A percentile compares a stretch with the other conserved stretches of the same genome.
phyloP scores from a whole-genome alignment of 495 filamentous ascomycete species.

The Annulohypoxylon moriforme region DNA sequence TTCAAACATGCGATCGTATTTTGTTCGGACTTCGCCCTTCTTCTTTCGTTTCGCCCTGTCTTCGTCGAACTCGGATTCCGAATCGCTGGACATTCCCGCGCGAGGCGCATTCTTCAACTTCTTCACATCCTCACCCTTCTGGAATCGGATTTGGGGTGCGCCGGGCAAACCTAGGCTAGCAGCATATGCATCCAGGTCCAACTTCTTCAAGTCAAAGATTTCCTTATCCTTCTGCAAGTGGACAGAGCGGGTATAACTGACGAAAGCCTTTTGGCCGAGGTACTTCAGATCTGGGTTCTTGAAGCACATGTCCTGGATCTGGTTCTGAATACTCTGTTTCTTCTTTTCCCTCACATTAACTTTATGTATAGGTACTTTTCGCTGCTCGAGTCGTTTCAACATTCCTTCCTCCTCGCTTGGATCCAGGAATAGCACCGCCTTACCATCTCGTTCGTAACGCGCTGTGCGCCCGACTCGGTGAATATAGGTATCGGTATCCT shows the following conservation, averaged over 20 bases:
- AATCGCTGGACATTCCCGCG: constrained; percentile 64
- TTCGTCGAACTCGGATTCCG: constrained; percentile 60
- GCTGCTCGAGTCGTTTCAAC: constrained; percentile 81
- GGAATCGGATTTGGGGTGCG: constrained; percentile 88
- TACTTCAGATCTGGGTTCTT: constrained; percentile 95
- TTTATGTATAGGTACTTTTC: constrained; percentile 84
- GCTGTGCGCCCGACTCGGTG: constrained; percentile 96
- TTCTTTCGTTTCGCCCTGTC: constrained; percentile 66
- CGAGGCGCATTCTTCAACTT: constrained; percentile 86
- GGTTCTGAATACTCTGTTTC: constrained; percentile 82
- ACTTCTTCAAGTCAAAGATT: constrained; percentile 81
- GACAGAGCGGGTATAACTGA: constrained; percentile 84
- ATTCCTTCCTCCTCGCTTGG: constrained; percentile 92
- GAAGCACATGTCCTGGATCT: constrained; percentile 93
- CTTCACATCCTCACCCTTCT: constrained; percentile 88
- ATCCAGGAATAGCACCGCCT: constrained; percentile 90
- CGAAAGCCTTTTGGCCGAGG: constrained; percentile 94
- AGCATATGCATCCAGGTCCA: constrained; percentile 87
- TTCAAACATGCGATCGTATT: constrained; percentile 97
- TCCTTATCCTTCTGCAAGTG: constrained; percentile 93
- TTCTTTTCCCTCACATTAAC: constrained; percentile 91
- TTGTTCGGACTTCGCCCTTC: constrained; percentile 79
- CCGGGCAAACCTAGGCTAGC: constrained; percentile 88
- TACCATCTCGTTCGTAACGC: constrained; percentile 87
- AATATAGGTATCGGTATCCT: constrained; percentile 97